These are phyloP conservation scores for Vaccinium macrocarpon DNA, from an alignment of 148 eudicot species.

Conservation along the genomic window DNA sequence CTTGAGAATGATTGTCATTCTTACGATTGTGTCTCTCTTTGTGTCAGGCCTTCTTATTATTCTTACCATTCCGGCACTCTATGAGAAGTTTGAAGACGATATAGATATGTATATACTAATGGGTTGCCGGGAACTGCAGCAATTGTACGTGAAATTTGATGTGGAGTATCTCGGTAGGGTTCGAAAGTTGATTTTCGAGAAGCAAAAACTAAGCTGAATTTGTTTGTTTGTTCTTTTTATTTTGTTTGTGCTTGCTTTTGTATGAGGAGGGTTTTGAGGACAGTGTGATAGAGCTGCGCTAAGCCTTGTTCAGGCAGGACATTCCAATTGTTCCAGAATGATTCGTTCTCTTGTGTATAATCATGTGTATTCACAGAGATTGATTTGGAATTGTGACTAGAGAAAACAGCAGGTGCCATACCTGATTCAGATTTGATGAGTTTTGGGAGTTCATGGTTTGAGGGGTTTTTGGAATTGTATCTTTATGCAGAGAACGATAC, in stretches of 20 bases:
- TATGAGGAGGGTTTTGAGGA: not conserved
- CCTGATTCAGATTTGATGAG: not conserved
- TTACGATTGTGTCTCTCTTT: not conserved
- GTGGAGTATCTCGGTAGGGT: constrained; percentile 35
- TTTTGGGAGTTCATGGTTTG: not conserved
- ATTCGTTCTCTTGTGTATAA: not conserved
- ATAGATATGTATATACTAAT: constrained; percentile 32
- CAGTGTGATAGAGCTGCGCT: not conserved
- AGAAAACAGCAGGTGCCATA: not conserved
- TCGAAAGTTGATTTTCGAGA: constrained; percentile 49
- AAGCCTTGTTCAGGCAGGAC: not conserved
- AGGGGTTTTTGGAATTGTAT: not conserved
- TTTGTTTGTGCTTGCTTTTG: not conserved
- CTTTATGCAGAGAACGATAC: not conserved
- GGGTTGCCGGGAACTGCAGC: constrained; percentile 31
- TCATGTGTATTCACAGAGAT: not conserved
- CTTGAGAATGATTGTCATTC: not conserved
- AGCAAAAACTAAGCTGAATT: constrained; percentile 44
- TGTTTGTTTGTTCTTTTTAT: not conserved
- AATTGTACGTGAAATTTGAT: constrained; percentile 37
- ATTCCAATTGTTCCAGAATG: not conserved
- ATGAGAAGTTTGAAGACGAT: constrained; percentile 64
- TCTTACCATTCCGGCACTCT: constrained; percentile 74
- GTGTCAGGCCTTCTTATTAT: constrained; percentile 57
- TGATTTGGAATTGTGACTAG: not conserved